Evolutionary conservation across 179 eudicot species (phyloP).

Genomic region (Actinidia arguta): DNA sequence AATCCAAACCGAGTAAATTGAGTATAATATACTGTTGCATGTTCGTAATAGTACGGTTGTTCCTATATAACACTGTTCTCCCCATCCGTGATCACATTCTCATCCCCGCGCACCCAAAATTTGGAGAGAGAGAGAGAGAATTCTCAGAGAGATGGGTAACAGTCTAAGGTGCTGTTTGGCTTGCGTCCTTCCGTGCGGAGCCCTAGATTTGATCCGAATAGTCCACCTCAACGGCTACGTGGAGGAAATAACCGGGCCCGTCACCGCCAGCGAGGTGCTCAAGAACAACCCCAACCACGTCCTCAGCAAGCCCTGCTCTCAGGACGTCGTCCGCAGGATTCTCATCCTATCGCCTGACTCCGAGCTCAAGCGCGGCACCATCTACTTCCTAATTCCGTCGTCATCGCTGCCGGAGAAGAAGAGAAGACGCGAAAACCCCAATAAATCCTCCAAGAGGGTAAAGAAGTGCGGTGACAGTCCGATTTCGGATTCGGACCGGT

Average conservation of each 20-base stretch:
- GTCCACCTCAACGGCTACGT: constrained; percentile 84
- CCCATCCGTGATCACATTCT: constrained; percentile 7
- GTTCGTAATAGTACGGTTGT: constrained; percentile 19
- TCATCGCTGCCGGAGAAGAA: constrained; percentile 52
- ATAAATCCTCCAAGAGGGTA: constrained; percentile 23
- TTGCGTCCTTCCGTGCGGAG: constrained; percentile 92
- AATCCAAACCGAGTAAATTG: background rate
- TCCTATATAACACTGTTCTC: constrained; percentile 23
- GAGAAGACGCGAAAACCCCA: constrained; percentile 2
- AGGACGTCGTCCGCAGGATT: constrained; percentile 63
- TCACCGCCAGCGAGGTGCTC: constrained; percentile 75
- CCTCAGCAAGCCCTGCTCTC: constrained; percentile 70
- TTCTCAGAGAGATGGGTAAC: constrained; percentile 62
- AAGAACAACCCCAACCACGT: constrained; percentile 71
- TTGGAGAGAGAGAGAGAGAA: constrained; percentile 9
- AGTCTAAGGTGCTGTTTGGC: constrained; percentile 89
- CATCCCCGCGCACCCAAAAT: background rate
- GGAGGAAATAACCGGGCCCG: constrained; percentile 64
- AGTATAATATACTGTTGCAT: background rate
- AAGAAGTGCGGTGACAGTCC: constrained; percentile 17
- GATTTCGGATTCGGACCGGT: constrained; percentile 26
- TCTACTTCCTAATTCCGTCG: constrained; percentile 76
- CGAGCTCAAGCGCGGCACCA: constrained; percentile 80
- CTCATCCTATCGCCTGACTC: constrained; percentile 72
- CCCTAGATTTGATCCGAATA: constrained; percentile 82